Conservation (phyloP, 768 basidiomycete species). For the Pleurotus pulmonarius region DNA sequence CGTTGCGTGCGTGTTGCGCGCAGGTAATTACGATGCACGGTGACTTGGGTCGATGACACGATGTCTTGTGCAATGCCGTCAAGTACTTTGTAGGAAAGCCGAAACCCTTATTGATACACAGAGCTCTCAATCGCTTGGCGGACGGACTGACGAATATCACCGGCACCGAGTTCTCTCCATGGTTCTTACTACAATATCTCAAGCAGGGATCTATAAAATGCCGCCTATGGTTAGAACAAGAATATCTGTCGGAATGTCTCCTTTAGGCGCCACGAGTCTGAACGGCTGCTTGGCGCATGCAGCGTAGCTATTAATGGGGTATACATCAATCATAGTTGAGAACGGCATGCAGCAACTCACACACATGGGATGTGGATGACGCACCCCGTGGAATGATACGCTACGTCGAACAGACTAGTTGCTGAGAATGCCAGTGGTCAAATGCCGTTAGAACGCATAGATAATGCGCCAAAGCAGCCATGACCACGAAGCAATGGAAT, state of each 20-base stretch:
- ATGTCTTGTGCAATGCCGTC: not conserved
- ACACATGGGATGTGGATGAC: constrained; percentile 10
- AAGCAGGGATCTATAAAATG: too few species aligned
- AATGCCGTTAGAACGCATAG: constrained; percentile 51
- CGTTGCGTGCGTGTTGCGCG: not conserved
- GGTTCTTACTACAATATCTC: too few species aligned
- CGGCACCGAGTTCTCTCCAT: not conserved
- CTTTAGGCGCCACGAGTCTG: not conserved
- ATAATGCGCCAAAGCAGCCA: constrained; percentile 70
- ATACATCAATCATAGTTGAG: constrained; percentile 5
- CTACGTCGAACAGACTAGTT: constrained; percentile 21
- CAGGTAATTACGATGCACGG: not conserved
- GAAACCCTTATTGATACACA: too few species aligned
- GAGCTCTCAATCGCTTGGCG: too few species aligned
- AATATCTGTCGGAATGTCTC: not conserved
- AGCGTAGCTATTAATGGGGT: constrained; percentile 6
- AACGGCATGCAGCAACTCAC: not conserved
- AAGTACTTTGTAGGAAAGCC: too few species aligned
- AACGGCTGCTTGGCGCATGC: constrained; percentile 4
- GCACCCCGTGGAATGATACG: not conserved
- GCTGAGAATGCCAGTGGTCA: constrained; percentile 51
- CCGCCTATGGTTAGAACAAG: not conserved
- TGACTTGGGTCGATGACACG: not conserved
- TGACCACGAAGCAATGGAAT: constrained; percentile 78
- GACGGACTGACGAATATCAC: not conserved